These are phyloP conservation scores for Metschnikowia cerradonensis DNA, from an alignment of 805 yeast genomes.

Conservation along the genomic window DNA sequence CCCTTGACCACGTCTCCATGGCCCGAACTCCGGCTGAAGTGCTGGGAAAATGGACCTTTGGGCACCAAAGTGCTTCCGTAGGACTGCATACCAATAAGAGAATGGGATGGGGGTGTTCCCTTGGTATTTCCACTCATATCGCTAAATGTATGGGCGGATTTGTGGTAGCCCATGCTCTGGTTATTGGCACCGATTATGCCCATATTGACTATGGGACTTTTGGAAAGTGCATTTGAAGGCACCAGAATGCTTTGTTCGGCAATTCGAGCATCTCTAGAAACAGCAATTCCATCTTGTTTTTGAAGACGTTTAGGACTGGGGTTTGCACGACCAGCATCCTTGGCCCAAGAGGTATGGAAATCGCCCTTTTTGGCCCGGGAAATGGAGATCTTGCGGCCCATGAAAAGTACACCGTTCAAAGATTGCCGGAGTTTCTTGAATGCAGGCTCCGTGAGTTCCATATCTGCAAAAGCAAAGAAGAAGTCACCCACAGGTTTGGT, in stretches of 20 bases:
- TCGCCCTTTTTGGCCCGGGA: slow-evolving; percentile 60
- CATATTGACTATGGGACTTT: slow-evolving; percentile 13
- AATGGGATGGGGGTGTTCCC: slow-evolving; percentile 26
- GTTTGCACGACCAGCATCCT: slow-evolving; percentile 39
- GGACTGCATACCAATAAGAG: slow-evolving; percentile 31
- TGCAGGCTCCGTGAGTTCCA: slow-evolving; percentile 46
- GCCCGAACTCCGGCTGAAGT: slow-evolving; percentile 30
- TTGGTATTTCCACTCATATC: slow-evolving; percentile 34
- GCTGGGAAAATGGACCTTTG: slow-evolving; percentile 16
- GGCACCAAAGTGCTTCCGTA: slow-evolving; percentile 36
- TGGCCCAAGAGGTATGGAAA: slow-evolving; percentile 39
- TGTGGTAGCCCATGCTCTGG: slow-evolving; percentile 25
- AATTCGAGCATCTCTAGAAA: slow-evolving; percentile 38
- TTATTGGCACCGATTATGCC: slow-evolving; percentile 15
- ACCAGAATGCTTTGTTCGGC: slow-evolving; percentile 33
- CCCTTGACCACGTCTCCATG: slow-evolving; percentile 49
- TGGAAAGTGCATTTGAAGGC: slow-evolving; percentile 22
- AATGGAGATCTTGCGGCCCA: slow-evolving; percentile 64
- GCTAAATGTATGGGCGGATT: slow-evolving; percentile 33
- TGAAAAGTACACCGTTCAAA: slow-evolving; percentile 68
- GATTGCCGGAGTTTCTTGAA: slow-evolving; percentile 50
- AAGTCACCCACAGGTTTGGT: slow-evolving; percentile 52
- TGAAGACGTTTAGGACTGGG: slow-evolving; percentile 21
- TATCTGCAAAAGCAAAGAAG: slow-evolving; percentile 63
- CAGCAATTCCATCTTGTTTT: slow-evolving; percentile 30